Evolutionary conservation across 129 eudicot species (phyloP).

Genomic region (Escallonia rubra): DNA sequence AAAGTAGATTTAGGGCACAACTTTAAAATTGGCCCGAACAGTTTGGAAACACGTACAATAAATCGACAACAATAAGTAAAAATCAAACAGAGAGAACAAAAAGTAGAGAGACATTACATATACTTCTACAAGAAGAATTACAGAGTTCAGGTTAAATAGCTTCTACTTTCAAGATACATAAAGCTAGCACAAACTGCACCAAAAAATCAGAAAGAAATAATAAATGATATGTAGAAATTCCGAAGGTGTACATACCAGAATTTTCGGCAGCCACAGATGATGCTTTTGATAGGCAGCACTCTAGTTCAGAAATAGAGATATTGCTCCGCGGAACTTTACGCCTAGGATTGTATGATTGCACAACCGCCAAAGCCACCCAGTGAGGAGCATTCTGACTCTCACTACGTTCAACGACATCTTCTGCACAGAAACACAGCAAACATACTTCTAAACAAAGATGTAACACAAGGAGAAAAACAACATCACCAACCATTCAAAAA

Average conservation of each 20-base stretch:
- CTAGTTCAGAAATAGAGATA: slow-evolving; percentile 76
- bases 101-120: not conserved
- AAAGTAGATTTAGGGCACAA: too few species aligned
- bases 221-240: not conserved
- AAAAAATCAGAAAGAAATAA: not conserved
- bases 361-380: slow-evolving; percentile 89
- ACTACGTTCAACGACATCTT: slow-evolving; percentile 26
- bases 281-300: slow-evolving; percentile 73
- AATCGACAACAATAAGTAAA: too few species aligned
- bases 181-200: too few species aligned
- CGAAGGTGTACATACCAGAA: slow-evolving; percentile 42
- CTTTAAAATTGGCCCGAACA: too few species aligned
- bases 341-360: slow-evolving; percentile 83
- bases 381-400: slow-evolving; percentile 25
- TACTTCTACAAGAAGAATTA: not conserved
- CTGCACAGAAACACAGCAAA: slow-evolving; percentile 17
- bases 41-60: too few species aligned
- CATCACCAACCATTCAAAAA: too few species aligned
- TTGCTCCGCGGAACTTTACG: slow-evolving; percentile 90
- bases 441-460: too few species aligned
- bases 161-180: too few species aligned
- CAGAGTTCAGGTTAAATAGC: too few species aligned
- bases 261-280: slow-evolving; percentile 72
- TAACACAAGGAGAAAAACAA: not conserved
- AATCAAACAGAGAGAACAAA: too few species aligned